These are phyloP conservation scores for Nasturtium officinale DNA, from an alignment of 345 rosid species.

Conservation along the genomic window DNA sequence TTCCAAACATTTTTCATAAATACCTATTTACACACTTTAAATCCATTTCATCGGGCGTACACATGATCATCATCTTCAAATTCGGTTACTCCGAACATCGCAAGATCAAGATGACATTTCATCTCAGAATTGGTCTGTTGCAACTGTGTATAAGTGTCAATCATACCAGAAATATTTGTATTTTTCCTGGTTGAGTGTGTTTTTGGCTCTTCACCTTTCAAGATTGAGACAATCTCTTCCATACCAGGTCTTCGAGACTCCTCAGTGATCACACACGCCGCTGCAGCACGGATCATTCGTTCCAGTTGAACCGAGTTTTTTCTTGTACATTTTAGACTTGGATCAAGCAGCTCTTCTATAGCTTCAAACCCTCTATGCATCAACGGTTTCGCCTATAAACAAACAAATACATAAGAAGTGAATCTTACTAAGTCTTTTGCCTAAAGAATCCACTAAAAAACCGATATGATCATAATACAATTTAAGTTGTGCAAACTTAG, in stretches of 20 bases:
- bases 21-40: slow-evolving; percentile 37
- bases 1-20: slow-evolving; percentile 37
- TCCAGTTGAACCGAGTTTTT: slow-evolving; percentile 58
- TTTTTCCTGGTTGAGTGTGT: slow-evolving; percentile 53
- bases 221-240: slow-evolving; percentile 58
- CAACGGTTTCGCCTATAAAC: slow-evolving; percentile 81
- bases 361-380: slow-evolving; percentile 72
- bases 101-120: slow-evolving; percentile 87
- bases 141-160: slow-evolving; percentile 64
- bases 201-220: slow-evolving; percentile 64
- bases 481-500: not conserved
- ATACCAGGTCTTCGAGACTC: slow-evolving; percentile 83
- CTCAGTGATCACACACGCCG: slow-evolving; percentile 71
- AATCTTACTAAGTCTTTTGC: not conserved
- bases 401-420: not conserved
- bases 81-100: slow-evolving; percentile 90
- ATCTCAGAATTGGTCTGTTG: slow-evolving; percentile 81
- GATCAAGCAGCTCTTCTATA: slow-evolving; percentile 72
- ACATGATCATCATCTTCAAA: slow-evolving; percentile 73
- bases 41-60: slow-evolving; percentile 52
- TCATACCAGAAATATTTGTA: slow-evolving; percentile 57
- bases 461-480: not conserved
- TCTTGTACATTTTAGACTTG: slow-evolving; percentile 48
- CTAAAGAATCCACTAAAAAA: not conserved
- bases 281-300: slow-evolving; percentile 77